Percentiles rank a stretch among this genome's conserved stretches.
Evolutionary conservation across 768 basidiomycete species (phyloP).

Genomic region (Podaxis sp.): DNA sequence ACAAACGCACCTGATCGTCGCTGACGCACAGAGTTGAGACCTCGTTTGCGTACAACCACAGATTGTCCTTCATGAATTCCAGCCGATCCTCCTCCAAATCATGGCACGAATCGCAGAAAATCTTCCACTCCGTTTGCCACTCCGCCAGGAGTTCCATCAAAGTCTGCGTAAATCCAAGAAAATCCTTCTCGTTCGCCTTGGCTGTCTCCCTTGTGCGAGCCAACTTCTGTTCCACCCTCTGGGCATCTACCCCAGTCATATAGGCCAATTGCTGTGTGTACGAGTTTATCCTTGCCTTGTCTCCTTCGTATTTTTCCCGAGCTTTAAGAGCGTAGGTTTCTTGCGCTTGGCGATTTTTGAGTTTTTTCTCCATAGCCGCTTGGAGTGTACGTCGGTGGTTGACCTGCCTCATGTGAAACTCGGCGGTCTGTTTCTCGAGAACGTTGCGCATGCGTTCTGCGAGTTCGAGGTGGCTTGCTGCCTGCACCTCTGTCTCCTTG

Average conservation of each 20-base stretch:
- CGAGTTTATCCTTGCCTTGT: slow-evolving; percentile 85
- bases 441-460: slow-evolving; percentile 69
- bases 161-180: slow-evolving; percentile 73
- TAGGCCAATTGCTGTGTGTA: slow-evolving; percentile 84
- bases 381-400: slow-evolving; percentile 71
- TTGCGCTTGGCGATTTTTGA: slow-evolving; percentile 82
- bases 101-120: slow-evolving; percentile 94
- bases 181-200: slow-evolving; percentile 88
- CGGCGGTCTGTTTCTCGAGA: slow-evolving; percentile 61
- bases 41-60: slow-evolving; percentile 95
- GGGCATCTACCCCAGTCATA: slow-evolving; percentile 85
- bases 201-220: slow-evolving; percentile 85
- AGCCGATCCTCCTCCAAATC: slow-evolving; percentile 95
- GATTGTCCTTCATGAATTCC: slow-evolving; percentile 90
- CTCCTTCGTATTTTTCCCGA: slow-evolving; percentile 85
- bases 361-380: slow-evolving; percentile 78
- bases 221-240: slow-evolving; percentile 80
- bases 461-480: slow-evolving; percentile 66
- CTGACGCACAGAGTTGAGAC: slow-evolving; percentile 93
- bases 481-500: slow-evolving; percentile 80
- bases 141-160: slow-evolving; percentile 69
- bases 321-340: slow-evolving; percentile 85
- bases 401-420: slow-evolving; percentile 63
- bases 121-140: slow-evolving; percentile 95
- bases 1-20: slow-evolving; percentile 78